phyloP scores from a whole-genome alignment of 192 early-diverging fungal genomes.

The Oehlia diaphana region DNA sequence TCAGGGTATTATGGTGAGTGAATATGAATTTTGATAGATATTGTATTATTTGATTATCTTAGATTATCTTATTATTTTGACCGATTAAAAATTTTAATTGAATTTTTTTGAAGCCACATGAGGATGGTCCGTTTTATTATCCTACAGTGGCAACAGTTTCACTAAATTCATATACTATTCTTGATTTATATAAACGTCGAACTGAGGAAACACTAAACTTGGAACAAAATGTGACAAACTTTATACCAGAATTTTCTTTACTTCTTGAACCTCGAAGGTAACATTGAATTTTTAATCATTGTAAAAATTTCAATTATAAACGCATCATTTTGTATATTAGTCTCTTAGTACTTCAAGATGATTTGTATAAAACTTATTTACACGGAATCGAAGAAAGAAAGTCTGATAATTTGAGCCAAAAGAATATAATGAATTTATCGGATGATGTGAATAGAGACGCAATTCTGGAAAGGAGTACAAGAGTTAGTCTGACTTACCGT shows the following conservation, averaged over 20 bases:
- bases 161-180: conserved; percentile 44
- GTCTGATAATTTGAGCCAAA: conserved; percentile 32
- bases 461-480: not conserved
- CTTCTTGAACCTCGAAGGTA: conserved; percentile 43
- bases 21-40: not conserved
- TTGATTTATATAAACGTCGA: conserved; percentile 43
- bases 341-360: conserved; percentile 43
- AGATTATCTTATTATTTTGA: not conserved
- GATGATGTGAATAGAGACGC: conserved; percentile 22
- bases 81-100: no score
- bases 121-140: conserved; percentile 52
- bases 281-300: not conserved
- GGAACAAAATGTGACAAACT: not conserved
- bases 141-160: conserved; percentile 54
- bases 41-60: not conserved
- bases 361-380: conserved; percentile 44
- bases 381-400: conserved; percentile 46
- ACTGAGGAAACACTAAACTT: not conserved
- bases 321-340: not conserved
- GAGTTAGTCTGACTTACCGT: conserved; percentile 21
- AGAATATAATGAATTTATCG: conserved; percentile 37
- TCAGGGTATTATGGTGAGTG: conserved; percentile 51
- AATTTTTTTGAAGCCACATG: conserved; percentile 43
- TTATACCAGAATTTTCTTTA: conserved; percentile 41
- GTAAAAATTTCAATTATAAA: not conserved